Base-by-base conservation (phyloP, 106 monocot genomes). In the Xerophyta viscosa region DNA sequence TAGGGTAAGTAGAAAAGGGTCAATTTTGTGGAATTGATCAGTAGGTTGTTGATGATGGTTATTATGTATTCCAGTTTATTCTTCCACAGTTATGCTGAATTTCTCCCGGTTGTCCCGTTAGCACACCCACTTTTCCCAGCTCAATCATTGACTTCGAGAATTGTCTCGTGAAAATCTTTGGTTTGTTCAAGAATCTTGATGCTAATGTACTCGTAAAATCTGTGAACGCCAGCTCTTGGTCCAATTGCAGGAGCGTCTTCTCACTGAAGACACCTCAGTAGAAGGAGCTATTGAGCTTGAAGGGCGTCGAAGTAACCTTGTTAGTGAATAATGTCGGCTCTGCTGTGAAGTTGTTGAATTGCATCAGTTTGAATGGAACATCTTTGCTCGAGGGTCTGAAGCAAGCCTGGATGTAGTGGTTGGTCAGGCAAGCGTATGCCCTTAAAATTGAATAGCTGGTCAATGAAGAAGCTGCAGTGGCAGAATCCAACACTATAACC, bases 141-240 rank as follows among this genome's bases (percentile, higher is more conserved):
- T 73, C 72, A 44, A 69, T 52, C 82, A 82, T 77, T n/a, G 77
- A 61, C 17, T 48, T 61, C 0, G 67, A 48, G 37, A 80, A 80
- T 17, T 63, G 61, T 4, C 23, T 24, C 14, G 20, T 59, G 53
- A 82, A 82, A 21, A 24, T 2, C 10, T 54, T 46, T 2, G 62
- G 62, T 3, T 20, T 29, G 11, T 50, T 46, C 19, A 41, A n/a
- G 48, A 57, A 78, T 13, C 30, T 10, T 6, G n/a, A 6, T 31
- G 64, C 45, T 13, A 69, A 26, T 12, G 24, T 51, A 2, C 39
- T 64, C 0, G 75, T 60, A 19, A 69, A 2, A 46, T 54, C 75
- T 2, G 64, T 65, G 64, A 60, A 64, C 6, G 64, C 65, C 6
- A 66, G 23, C 2, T 31, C 29, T 27, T 66, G 66, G 25, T 73